Conservation (phyloP, 169 alveolate genomes). For the Plasmodium vivax region DNA sequence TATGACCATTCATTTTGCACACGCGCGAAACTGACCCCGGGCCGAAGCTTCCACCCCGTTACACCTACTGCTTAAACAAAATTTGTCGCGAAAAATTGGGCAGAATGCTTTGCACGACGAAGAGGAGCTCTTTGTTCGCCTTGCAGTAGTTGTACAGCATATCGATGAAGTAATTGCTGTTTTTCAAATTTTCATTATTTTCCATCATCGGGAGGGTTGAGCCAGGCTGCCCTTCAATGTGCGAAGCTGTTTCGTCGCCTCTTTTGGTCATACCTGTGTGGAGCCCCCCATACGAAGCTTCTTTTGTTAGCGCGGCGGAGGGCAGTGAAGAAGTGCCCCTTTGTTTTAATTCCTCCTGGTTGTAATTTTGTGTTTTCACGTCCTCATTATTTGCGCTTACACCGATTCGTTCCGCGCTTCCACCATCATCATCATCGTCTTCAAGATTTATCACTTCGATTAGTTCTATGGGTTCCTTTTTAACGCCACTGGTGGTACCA, state of each 20-base stretch:
- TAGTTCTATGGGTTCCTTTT: not conserved
- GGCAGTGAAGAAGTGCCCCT: not conserved
- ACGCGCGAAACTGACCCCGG: not conserved
- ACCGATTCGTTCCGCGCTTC: not conserved
- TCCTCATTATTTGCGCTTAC: not conserved
- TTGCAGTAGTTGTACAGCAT: constrained; percentile 35
- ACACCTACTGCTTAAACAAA: not conserved
- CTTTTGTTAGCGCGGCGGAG: not conserved
- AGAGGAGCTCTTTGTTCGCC: not conserved
- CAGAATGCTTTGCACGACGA: constrained; percentile 15
- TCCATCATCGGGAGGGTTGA: not conserved
- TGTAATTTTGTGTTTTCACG: not conserved
- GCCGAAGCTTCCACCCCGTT: not conserved
- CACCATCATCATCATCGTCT: not conserved
- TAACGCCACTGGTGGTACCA: not conserved
- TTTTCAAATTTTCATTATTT: not conserved
- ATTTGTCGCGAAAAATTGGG: constrained; percentile 56
- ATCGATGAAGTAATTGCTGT: constrained; percentile 59
- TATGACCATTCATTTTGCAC: not conserved
- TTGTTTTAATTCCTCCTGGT: not conserved
- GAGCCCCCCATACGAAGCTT: not conserved
- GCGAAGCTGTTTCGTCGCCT: not conserved
- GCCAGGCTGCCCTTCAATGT: not conserved
- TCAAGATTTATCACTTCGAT: not conserved
- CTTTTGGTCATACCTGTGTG: not conserved